Base-by-base conservation (phyloP, 768 basidiomycete species). In the Tylopilus rubrobrunneus region DNA sequence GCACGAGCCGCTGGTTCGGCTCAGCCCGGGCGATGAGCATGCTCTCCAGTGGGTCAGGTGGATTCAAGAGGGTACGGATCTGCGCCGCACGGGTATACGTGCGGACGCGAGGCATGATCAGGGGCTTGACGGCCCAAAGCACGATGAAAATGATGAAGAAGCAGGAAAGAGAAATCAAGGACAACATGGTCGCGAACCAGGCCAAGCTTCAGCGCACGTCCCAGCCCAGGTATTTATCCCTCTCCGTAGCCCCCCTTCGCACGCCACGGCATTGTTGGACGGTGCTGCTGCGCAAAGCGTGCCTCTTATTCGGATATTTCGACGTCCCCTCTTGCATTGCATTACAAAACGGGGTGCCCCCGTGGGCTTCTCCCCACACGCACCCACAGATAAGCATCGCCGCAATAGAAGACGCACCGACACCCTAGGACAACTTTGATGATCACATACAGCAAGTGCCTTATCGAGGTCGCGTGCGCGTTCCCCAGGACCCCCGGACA, bases 1-100 rank as follows among this genome's bases (percentile, higher is more conserved):
- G 46, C 0, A 68, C 55, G 0, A 70, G 67, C 0, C 70, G 56
- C 34, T 61, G 25, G 5, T 69, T 69, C 0, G 68, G 68, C 0
- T 14, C 10, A 0, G 68, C 65, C 0, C 68, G 61, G 0, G 67
- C 50, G 17, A 25, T 51, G 1, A 69, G 62, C 0, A 69, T 46
- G 2, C n/a, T 39, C 0, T 8, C 23, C 0, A 71, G 39, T 0
- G 68, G 12, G 7, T 48, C 5, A 0, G 56, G 50, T 3, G 68
- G 68, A 8, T 53, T 62, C 0, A 71, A 28, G 0, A 72, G 51
- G 0, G 1, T 6, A 0, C 51, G 56, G 2, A 68, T 54, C 0
- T 62, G 34, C 0, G 21, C 12, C 0, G 56, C 52, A 23, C 21
- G 43, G 21, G 34, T 58, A 39, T 70, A 46, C 0, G 47, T 58